Percentiles rank a stretch among this genome's conserved stretches.
Evolutionary conservation across 2,329 filamentous ascomycete species (phyloP).

Genomic region (Claviceps paspali): DNA sequence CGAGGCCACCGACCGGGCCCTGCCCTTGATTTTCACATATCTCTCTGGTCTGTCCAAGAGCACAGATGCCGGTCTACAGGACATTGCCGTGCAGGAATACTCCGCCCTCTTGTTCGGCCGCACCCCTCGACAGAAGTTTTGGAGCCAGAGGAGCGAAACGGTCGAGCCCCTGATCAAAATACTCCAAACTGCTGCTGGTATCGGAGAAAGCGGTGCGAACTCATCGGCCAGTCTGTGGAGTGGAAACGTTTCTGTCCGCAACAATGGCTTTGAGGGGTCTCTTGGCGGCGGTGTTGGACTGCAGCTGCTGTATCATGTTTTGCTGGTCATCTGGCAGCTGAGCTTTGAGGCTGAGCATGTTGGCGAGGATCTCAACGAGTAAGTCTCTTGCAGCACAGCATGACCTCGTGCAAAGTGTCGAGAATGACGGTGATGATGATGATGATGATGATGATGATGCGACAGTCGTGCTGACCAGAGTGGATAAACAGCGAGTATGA

Average conservation of each 20-base stretch:
- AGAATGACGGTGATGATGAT: background rate
- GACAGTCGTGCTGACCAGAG: too few species aligned
- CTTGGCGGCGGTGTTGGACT: constrained; percentile 74
- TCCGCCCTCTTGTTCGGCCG: constrained; percentile 67
- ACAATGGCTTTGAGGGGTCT: constrained; percentile 45
- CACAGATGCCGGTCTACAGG: constrained; percentile 78
- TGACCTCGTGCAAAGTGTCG: too few species aligned
- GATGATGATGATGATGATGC: too few species aligned
- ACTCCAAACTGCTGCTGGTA: constrained; percentile 61
- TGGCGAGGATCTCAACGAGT: constrained; percentile 72
- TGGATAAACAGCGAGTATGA: constrained; percentile 72
- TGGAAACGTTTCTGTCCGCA: constrained; percentile 34
- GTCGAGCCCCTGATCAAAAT: constrained; percentile 70
- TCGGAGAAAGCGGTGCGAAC: constrained; percentile 49
- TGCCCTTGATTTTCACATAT: constrained; percentile 74
- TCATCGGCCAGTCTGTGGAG: constrained; percentile 48
- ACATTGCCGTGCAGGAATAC: constrained; percentile 87
- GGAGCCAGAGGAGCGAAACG: constrained; percentile 79
- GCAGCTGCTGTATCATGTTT: constrained; percentile 84
- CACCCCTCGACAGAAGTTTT: constrained; percentile 68
- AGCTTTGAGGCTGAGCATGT: constrained; percentile 75
- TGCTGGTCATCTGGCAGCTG: constrained; percentile 90
- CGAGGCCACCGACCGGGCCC: constrained; percentile 54
- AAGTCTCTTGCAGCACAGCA: constrained; percentile 21
- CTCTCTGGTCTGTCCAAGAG: constrained; percentile 71